phyloP scores from a whole-genome alignment of 2,329 filamentous ascomycete genomes.

The Pseudonectria buxi region DNA sequence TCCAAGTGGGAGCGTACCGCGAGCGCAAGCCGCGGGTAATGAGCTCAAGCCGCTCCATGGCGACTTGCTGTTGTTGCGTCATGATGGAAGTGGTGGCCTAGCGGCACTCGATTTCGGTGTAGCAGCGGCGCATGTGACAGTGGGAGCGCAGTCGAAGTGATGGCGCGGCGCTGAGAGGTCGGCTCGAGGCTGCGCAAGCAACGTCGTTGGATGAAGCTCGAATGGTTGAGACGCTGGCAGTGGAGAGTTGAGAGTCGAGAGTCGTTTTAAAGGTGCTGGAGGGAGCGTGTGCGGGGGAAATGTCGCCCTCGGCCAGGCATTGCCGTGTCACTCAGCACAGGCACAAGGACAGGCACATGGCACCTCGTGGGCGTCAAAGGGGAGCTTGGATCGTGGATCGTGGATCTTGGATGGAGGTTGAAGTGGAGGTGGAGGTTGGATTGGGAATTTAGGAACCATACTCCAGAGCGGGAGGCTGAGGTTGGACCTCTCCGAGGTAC shows the following conservation, averaged over 20 bases:
- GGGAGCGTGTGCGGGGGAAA: conserved; percentile 3
- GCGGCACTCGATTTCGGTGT: conserved; percentile 14
- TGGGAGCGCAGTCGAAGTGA: conserved; percentile 4
- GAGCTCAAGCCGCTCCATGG: conserved; percentile 48
- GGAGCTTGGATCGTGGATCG: conserved; percentile 4
- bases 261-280: conserved; percentile 3
- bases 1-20: conserved; percentile 33
- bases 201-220: conserved; percentile 1
- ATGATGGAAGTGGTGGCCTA: conserved; percentile 24
- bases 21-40: conserved; percentile 50
- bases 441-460: conserved; percentile 17
- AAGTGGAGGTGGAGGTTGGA: conserved; percentile 17
- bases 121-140: conserved; percentile 25
- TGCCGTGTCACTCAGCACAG: conserved; percentile 9
- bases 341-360: conserved; percentile 15
- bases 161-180: conserved; percentile 3
- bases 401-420: conserved; percentile 15
- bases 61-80: conserved; percentile 44
- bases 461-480: conserved; percentile 8
- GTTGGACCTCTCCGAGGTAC: conserved; percentile 4
- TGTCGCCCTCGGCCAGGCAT: conserved; percentile 11
- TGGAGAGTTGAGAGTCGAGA: not conserved
- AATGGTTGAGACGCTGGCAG: not conserved
- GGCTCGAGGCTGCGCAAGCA: conserved; percentile 5
- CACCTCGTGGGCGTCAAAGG: conserved; percentile 5